These are phyloP conservation scores for Aspergillus leporis DNA, from an alignment of 495 filamentous ascomycete species.

Conservation along the genomic window DNA sequence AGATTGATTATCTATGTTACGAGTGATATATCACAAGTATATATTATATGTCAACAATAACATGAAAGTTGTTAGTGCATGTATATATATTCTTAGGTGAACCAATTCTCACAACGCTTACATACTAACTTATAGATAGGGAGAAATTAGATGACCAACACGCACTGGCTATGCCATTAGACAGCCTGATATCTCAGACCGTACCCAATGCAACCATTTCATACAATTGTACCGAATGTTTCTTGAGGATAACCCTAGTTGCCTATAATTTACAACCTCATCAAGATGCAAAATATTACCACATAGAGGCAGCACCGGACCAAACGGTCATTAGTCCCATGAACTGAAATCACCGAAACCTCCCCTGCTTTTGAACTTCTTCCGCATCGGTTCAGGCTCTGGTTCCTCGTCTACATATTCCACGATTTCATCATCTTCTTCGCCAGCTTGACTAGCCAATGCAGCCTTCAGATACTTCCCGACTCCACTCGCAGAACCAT, in stretches of 20 bases:
- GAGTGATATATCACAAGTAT: no score
- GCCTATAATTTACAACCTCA: neutral
- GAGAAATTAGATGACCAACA: no score
- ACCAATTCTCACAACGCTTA: no score
- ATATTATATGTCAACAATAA: no score
- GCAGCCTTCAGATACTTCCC: constrained; percentile 79
- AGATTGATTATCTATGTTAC: neutral
- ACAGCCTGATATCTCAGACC: no score
- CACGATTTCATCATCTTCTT: constrained; percentile 58
- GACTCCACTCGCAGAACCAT: constrained; percentile 53
- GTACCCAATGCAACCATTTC: no score
- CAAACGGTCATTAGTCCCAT: constrained; percentile 26
- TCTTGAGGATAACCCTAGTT: no score
- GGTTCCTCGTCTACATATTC: constrained; percentile 59
- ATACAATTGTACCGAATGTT: no score
- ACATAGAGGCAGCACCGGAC: neutral
- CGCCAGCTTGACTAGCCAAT: constrained; percentile 36
- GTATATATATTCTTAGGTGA: no score
- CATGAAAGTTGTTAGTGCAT: no score
- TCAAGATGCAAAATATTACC: neutral
- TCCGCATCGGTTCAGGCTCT: constrained; percentile 67
- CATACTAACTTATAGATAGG: no score
- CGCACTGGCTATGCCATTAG: no score
- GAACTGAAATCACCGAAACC: constrained; percentile 89
- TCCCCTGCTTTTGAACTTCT: constrained; percentile 72